Base-by-base conservation (phyloP, 1,139 yeast genomes). In the Blastobotrys buckinghamii region DNA sequence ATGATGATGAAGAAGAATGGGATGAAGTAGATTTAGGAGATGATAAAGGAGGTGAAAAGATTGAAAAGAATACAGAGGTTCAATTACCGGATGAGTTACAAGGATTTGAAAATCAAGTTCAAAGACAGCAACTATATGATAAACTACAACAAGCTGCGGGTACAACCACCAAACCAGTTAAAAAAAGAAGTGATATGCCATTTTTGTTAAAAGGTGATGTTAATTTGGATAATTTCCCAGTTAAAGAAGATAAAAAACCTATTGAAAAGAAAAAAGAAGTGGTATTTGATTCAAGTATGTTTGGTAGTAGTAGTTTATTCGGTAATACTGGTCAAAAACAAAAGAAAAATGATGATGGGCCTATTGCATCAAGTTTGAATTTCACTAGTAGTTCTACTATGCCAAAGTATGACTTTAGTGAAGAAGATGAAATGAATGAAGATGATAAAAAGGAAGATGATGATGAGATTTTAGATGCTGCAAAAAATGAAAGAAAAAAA, bases 1-100 rank as follows among this genome's bases (percentile, higher is more conserved):
- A 79, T 33, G 82, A 84, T 77, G 88, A 82, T 54, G 88, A 82
- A 51, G 81, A 82, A n/a, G 43, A 40, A 13, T n/a, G 29, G n/a
- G 42, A 34, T 2, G 9, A 17, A 5, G 40, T n/a, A 3, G 26
- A 37, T 20, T 4, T 8, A 5, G 20, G 20, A 16, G 35, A 17
- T 6, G 8, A 20, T 12, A 20, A 29, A 13, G 29, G 24, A 26
- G 43, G n/a, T n/a, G n/a, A n/a, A n/a, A n/a, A n/a, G n/a, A n/a
- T n/a, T n/a, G n/a, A 19, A 9, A 15, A 40, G 33, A 30, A 34
- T 9, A 22, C 2, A 10, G 20, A 20, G 26, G 30, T n/a, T n/a
- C n/a, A n/a, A 19, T n/a, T 56, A 13, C 59, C 59, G 1, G 59
- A 54, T 19, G 55, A 45, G 39, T 50, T 64, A 27, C 50, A 53